These are phyloP conservation scores for Phytophthora europaea DNA, from an alignment of 352 stramenopile species.

Conservation along the genomic window DNA sequence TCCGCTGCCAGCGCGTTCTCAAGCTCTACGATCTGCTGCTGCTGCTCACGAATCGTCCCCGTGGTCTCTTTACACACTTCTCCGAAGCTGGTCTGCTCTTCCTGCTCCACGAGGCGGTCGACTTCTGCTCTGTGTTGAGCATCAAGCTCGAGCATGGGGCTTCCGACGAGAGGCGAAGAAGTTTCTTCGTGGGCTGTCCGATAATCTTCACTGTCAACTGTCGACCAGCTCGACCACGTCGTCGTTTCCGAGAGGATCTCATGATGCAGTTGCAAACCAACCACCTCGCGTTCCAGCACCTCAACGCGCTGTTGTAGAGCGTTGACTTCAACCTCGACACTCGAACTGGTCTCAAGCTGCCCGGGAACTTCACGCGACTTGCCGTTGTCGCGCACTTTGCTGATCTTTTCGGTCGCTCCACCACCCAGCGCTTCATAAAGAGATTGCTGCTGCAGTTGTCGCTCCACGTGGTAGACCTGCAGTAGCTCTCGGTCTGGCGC, in stretches of 20 bases:
- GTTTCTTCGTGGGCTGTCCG: neutral
- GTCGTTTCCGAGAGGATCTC: slow-evolving; percentile 15
- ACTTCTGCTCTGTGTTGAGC: slow-evolving; percentile 6
- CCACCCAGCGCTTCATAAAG: slow-evolving; percentile 8
- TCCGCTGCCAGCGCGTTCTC: slow-evolving; percentile 20
- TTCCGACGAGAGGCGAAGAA: neutral
- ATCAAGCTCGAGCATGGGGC: neutral
- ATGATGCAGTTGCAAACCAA: slow-evolving; percentile 20
- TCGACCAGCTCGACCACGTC: neutral
- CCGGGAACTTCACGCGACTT: neutral
- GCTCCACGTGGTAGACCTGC: slow-evolving; percentile 16
- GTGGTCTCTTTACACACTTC: neutral
- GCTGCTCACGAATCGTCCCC: slow-evolving; percentile 12
- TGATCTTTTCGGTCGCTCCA: neutral
- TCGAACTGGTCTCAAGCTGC: slow-evolving; percentile 4
- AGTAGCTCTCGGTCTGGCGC: slow-evolving; percentile 23
- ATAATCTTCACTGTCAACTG: slow-evolving; percentile 2
- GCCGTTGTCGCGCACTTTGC: neutral
- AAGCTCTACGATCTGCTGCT: slow-evolving; percentile 22
- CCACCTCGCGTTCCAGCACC: slow-evolving; percentile 32
- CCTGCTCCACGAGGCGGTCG: neutral
- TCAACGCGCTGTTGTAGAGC: slow-evolving; percentile 31
- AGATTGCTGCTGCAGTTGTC: slow-evolving; percentile 18
- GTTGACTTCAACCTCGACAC: neutral
- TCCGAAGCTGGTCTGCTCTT: neutral